Evolutionary conservation across 2,329 filamentous ascomycete genomes (phyloP), one percentile per base, ranked within the genome.

Genomic region (Cladosporium velox): DNA sequence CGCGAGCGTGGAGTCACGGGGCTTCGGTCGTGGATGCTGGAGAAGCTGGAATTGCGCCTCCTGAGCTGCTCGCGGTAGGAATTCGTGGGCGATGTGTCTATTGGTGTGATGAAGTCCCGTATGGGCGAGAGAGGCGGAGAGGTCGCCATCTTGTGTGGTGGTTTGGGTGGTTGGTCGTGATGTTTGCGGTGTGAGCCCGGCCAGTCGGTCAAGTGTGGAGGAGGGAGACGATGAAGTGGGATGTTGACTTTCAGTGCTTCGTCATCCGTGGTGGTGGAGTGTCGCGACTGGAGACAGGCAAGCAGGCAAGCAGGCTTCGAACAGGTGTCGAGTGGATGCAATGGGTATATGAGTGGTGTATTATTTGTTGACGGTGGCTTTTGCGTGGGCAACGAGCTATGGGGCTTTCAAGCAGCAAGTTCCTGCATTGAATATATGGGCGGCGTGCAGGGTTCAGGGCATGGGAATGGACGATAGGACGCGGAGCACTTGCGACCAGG

Each of bases 81-180:
- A 44, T 66, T 73, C 59, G 73, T 75, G 64, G 78, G 75, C 26
- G 79, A 78, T 68, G 79, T 79, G 65, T 81, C 79, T 59, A 81
- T 72, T 67, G 78, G 81, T 18, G 79, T 80, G 58, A 77, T 78
- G 70, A 77, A 78, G 67, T 80, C 76, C 64, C 76, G 77, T 35
- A 79, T 75, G 38, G 80, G 79, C 38, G 79, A 80, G 62, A 76
- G 73, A 38, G 80, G 80, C 47, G 80, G 79, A 41, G 79, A 81
- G 24, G 79, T 77, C 26, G 67, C 69, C 64, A 72, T 71, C 67
- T 72, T 72, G 49, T 26, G 47, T 55, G 63, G 52, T 55, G 28
- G 28, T 12, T 14, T 30, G 18, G 24, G 52, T 55, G 52, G 8
- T 30, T 55, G 52, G 12, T 55, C 7, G 52, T 21, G 52, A 4